A percentile compares a stretch with the other conserved stretches of the same genome.
phyloP scores from a whole-genome alignment of 2,329 filamentous ascomycete species.

The Neobulgaria alba region DNA sequence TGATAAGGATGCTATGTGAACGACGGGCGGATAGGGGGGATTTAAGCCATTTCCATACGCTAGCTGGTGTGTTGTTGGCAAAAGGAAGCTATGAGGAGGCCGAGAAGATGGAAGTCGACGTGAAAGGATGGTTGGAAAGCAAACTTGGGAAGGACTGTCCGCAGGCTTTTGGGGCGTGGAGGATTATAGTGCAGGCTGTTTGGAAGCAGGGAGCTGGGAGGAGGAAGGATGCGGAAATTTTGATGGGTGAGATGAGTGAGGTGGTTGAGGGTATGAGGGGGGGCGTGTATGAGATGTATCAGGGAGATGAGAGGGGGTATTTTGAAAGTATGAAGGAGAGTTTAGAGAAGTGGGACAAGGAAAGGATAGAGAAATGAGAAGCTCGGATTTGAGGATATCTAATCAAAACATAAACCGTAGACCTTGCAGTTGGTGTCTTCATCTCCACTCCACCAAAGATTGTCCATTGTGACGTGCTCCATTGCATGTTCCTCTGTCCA shows the following conservation, averaged over 20 bases:
- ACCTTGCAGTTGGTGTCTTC: no score
- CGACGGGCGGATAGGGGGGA: background rate
- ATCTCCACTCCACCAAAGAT: no score
- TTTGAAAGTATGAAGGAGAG: no score
- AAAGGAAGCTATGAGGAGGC: slow-evolving; percentile 2
- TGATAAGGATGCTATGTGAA: slow-evolving; percentile 3
- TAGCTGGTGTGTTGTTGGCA: background rate
- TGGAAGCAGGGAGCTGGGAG: slow-evolving; percentile 1
- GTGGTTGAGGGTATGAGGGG: slow-evolving; percentile 1
- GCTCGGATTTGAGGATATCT: no score
- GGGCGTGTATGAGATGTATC: slow-evolving; percentile 1
- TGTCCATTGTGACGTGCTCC: no score
- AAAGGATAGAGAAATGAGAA: no score
- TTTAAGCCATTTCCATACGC: slow-evolving; percentile 1
- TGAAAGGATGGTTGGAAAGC: background rate
- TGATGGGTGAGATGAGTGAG: slow-evolving; percentile 1
- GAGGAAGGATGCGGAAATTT: background rate
- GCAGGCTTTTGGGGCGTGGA: slow-evolving; percentile 1
- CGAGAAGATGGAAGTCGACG: background rate
- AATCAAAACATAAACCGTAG: no score
- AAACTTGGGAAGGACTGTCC: slow-evolving; percentile 1
- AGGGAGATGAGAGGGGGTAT: slow-evolving; percentile 2
- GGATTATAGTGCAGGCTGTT: slow-evolving; percentile 2
- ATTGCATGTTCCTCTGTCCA: no score
- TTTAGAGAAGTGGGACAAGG: no score